Base-by-base conservation (phyloP, 805 yeast genomes). In the Metschnikowia kunwiensis region DNA sequence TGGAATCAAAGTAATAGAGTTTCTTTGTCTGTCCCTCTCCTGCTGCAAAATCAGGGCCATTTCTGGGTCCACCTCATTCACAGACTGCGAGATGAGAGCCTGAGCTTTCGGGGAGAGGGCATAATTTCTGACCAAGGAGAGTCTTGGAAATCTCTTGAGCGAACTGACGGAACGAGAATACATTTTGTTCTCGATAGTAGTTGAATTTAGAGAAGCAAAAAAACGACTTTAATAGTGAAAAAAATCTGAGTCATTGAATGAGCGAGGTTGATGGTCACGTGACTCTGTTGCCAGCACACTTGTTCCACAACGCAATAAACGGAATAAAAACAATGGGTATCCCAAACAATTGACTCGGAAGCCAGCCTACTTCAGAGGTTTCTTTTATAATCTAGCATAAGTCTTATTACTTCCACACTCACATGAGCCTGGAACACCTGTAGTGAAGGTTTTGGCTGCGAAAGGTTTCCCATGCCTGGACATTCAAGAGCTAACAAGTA, bases 1-100 rank as follows among this genome's bases (percentile, higher is more conserved):
- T 14, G 98, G 95, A 62, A 91, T 91, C 63, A 91, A 73, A 27
- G 91, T 88, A 58, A 91, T 81, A 19, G 96, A 87, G 60, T 84
- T 85, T 69, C 81, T 84, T 70, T 91, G 98, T 68, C 98, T 82
- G 54, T 69, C 72, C 46, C 78, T 77, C 65, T 91, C 97, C 38
- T 75, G 75, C 47, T 75, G 71, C 60, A 89, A 71, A 61, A 91
- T 88, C 36, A 75, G 71, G 46, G 77, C 79, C 68, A 89, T 86
- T 61, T 89, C 96, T 31, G 94, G 91, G 59, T 88, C 97, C 45
- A 80, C 77, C 40, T 80, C 86, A 46, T 57, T 55, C 27, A 76
- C 74, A 33, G 74, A 70, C 58, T 77, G 76, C 47, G 82, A 80
- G 47, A 83, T 77, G 65, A 83, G 68, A 35, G 74, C 70, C 61